These are phyloP conservation scores for Penicillium cinerascens DNA, from an alignment of 495 filamentous ascomycete genomes.

Conservation along the genomic window DNA sequence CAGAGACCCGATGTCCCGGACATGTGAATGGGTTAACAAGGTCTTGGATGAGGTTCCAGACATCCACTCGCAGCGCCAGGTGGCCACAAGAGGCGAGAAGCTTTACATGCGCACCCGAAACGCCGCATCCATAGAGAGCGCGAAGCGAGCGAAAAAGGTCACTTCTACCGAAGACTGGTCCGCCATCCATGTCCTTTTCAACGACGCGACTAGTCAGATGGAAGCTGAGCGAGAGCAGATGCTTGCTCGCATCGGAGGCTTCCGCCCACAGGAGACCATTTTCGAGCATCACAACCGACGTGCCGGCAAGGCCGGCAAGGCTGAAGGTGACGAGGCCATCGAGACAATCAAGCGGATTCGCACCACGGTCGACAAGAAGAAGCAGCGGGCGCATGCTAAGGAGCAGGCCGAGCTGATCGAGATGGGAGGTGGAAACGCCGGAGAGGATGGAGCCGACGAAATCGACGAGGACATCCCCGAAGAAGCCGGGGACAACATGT, in stretches of 20 bases:
- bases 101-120: constrained; percentile 87
- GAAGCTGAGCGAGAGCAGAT: constrained; percentile 77
- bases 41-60: constrained; percentile 72
- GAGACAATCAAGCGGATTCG: constrained; percentile 73
- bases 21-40: constrained; percentile 75
- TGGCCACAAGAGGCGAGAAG: constrained; percentile 86
- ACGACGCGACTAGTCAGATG: constrained; percentile 54
- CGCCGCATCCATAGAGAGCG: constrained; percentile 80
- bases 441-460: constrained; percentile 30
- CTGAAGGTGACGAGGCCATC: constrained; percentile 56
- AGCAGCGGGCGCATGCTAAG: constrained; percentile 31
- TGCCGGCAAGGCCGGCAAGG: constrained; percentile 45
- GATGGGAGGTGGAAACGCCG: constrained; percentile 30
- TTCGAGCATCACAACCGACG: constrained; percentile 84
- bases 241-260: constrained; percentile 78
- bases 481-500: constrained; percentile 55
- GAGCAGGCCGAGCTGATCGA: constrained; percentile 25
- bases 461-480: constrained; percentile 28
- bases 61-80: constrained; percentile 61
- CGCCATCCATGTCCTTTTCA: constrained; percentile 73
- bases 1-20: constrained; percentile 65
- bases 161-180: constrained; percentile 64
- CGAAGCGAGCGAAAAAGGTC: constrained; percentile 75
- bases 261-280: constrained; percentile 85
- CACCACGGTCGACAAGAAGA: constrained; percentile 49